phyloP scores from a whole-genome alignment of 441 rosid species.

The Gossypium davidsonii region DNA sequence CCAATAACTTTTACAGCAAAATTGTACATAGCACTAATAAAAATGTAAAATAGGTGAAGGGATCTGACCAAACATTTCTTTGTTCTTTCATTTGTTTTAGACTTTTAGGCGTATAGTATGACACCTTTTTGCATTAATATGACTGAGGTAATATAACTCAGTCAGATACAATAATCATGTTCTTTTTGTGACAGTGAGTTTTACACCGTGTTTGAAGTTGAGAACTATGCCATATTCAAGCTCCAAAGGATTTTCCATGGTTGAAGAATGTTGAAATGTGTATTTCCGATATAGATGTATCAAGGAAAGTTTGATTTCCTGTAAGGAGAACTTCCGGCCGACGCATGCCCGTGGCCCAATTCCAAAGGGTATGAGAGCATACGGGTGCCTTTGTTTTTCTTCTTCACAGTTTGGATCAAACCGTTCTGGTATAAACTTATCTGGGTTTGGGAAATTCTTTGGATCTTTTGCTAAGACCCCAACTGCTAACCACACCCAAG shows the following conservation, averaged over 20 bases:
- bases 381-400: conserved; percentile 73
- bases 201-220: conserved; percentile 77
- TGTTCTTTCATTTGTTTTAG: no score
- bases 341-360: conserved; percentile 92
- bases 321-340: conserved; percentile 74
- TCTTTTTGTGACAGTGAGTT: conserved; percentile 57
- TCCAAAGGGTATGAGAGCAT: conserved; percentile 82
- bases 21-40: neutral
- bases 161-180: conserved; percentile 15
- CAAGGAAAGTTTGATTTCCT: conserved; percentile 67
- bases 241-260: conserved; percentile 76
- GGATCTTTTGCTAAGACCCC: conserved; percentile 93
- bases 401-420: conserved; percentile 74
- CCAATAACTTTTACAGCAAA: neutral
- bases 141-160: neutral
- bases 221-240: conserved; percentile 74
- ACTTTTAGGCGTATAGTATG: no score
- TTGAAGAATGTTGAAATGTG: conserved; percentile 60
- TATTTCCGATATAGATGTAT: conserved; percentile 59
- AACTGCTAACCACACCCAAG: conserved; percentile 93
- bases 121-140: no score
- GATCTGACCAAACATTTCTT: no score
- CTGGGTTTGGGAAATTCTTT: conserved; percentile 77
- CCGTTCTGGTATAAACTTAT: conserved; percentile 77
- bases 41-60: neutral